Conservation (phyloP, 1,139 yeast species). For the Blastobotrys buckinghamii region DNA sequence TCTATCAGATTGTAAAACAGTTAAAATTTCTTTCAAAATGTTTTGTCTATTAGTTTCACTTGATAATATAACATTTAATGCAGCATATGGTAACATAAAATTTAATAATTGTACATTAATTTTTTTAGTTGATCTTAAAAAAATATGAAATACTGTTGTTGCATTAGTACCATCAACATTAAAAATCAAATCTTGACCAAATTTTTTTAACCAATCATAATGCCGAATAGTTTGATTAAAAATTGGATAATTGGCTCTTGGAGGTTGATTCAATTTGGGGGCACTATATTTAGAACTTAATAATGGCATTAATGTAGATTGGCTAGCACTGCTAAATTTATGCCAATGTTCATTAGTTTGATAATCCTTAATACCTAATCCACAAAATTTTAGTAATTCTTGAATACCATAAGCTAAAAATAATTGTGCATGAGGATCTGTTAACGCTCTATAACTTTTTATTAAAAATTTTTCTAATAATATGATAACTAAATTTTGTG, state of each 20-base stretch:
- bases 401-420: slow-evolving; percentile 89
- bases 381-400: slow-evolving; percentile 65
- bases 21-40: slow-evolving; percentile 51
- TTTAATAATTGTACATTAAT: slow-evolving; percentile 41
- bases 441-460: slow-evolving; percentile 83
- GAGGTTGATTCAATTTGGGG: slow-evolving; percentile 34
- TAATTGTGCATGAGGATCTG: slow-evolving; percentile 78
- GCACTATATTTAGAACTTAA: slow-evolving; percentile 64
- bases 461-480: slow-evolving; percentile 67
- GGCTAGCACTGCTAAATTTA: slow-evolving; percentile 59
- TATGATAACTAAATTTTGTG: slow-evolving; percentile 54
- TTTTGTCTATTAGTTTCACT: slow-evolving; percentile 42
- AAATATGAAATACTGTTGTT: slow-evolving; percentile 53
- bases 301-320: slow-evolving; percentile 71
- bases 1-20: slow-evolving; percentile 46
- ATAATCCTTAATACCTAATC: slow-evolving; percentile 37
- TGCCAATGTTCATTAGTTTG: slow-evolving; percentile 44
- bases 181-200: slow-evolving; percentile 61
- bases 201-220: slow-evolving; percentile 58
- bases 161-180: slow-evolving; percentile 39
- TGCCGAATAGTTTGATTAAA: slow-evolving; percentile 25
- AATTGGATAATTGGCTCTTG: slow-evolving; percentile 42
- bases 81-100: slow-evolving; percentile 73
- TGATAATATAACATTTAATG: slow-evolving; percentile 58
- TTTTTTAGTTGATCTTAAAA: slow-evolving; percentile 64